Percentiles rank a stretch among this genome's conserved stretches.
Evolutionary conservation across 2,329 filamentous ascomycete genomes (phyloP).

Genomic region (Colletotrichum zoysiae): DNA sequence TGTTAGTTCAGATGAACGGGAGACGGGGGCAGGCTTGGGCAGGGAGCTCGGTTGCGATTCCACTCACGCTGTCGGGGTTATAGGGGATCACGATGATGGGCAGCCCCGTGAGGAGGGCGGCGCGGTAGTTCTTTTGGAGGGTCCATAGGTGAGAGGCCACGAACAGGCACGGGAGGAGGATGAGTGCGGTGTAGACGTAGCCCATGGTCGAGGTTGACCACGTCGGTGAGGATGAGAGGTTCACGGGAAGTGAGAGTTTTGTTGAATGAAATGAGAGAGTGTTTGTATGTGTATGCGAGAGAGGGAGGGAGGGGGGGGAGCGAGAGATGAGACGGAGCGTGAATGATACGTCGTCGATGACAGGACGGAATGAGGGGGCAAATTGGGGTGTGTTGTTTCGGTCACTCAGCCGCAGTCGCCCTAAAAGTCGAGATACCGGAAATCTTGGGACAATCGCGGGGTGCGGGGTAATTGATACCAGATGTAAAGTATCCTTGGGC

Average conservation of each 20-base stretch:
- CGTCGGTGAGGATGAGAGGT: neutral
- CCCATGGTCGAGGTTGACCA: neutral
- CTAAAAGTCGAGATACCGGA: neutral
- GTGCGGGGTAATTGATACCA: too few species aligned
- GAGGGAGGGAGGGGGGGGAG: too few species aligned
- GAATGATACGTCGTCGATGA: too few species aligned
- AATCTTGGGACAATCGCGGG: too few species aligned
- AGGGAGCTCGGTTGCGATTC: too few species aligned
- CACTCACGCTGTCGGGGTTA: constrained; percentile 2
- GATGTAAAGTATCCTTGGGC: too few species aligned
- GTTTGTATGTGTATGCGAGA: too few species aligned
- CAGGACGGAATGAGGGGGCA: neutral
- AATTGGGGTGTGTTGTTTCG: neutral
- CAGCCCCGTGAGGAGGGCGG: neutral
- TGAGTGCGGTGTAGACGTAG: neutral
- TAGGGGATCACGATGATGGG: constrained; percentile 7
- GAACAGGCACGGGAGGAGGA: constrained; percentile 4
- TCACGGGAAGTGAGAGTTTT: too few species aligned
- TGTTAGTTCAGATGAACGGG: too few species aligned
- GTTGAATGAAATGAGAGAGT: neutral
- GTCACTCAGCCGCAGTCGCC: neutral
- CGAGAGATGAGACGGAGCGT: neutral
- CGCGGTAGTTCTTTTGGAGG: constrained; percentile 6
- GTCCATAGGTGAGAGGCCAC: constrained; percentile 31
- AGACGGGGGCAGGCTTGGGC: neutral